These are phyloP conservation scores for Fusarium coicis DNA, from an alignment of 2,329 filamentous ascomycete genomes.

Conservation along the genomic window DNA sequence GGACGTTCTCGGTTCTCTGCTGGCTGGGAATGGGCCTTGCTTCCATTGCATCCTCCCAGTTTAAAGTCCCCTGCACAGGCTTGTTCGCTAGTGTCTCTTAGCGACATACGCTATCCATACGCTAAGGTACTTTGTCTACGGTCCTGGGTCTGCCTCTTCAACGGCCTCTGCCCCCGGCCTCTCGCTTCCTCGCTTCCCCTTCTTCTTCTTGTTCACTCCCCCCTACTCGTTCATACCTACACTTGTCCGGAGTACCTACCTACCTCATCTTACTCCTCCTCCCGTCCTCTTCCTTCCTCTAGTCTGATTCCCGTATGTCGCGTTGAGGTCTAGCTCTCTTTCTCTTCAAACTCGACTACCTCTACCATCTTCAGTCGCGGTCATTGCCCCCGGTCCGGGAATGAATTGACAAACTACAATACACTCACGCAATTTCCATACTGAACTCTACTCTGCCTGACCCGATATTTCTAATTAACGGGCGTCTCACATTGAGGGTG, in stretches of 20 bases:
- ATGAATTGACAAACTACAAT: slow-evolving; percentile 17
- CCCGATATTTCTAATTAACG: slow-evolving; percentile 19
- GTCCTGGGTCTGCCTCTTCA: slow-evolving; percentile 39
- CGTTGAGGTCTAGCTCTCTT: slow-evolving; percentile 28
- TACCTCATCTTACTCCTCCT: slow-evolving; percentile 2
- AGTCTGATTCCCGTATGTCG: slow-evolving; percentile 31
- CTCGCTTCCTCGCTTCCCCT: slow-evolving; percentile 25
- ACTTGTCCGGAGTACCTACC: not conserved
- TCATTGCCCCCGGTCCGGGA: slow-evolving; percentile 24
- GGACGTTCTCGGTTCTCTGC: slow-evolving; percentile 3
- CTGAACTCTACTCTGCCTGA: not conserved
- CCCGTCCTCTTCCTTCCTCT: not conserved
- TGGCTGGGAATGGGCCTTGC: slow-evolving; percentile 10
- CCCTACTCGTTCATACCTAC: not conserved
- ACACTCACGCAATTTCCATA: not conserved
- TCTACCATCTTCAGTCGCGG: slow-evolving; percentile 20
- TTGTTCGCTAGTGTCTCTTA: slow-evolving; percentile 8
- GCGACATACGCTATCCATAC: slow-evolving; percentile 29
- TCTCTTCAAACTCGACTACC: slow-evolving; percentile 11
- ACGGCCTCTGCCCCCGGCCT: slow-evolving; percentile 41
- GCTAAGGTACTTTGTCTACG: slow-evolving; percentile 12
- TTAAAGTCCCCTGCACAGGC: slow-evolving; percentile 17
- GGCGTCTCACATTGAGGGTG: slow-evolving; percentile 36
- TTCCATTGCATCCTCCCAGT: not conserved
- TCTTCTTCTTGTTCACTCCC: slow-evolving; percentile 15